Evolutionary conservation across 768 basidiomycete genomes (phyloP).

Genomic region (Agaricus subrufescens): DNA sequence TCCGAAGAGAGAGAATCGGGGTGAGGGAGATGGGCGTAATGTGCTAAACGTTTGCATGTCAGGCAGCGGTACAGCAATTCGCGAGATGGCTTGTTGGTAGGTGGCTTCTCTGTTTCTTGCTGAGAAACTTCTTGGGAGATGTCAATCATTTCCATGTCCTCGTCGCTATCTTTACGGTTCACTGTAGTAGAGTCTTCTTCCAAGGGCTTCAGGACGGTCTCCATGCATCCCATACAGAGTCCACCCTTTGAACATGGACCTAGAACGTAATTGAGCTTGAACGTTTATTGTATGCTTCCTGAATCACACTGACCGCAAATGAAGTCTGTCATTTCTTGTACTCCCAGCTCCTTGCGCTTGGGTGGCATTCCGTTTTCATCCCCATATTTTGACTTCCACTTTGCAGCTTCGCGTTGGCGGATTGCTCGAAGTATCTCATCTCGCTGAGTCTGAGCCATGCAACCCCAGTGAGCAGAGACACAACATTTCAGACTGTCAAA

Average conservation of each 20-base stretch:
- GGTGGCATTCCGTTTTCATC: slow-evolving; percentile 19
- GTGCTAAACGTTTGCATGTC: slow-evolving; percentile 77
- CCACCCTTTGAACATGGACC: slow-evolving; percentile 69
- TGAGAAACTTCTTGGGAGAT: slow-evolving; percentile 10
- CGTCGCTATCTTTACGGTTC: background rate
- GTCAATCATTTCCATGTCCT: slow-evolving; percentile 33
- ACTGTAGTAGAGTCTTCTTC: slow-evolving; percentile 3
- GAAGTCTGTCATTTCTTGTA: slow-evolving; percentile 70
- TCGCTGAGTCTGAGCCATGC: slow-evolving; percentile 58
- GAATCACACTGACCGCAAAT: slow-evolving; percentile 47
- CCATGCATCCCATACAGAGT: slow-evolving; percentile 72
- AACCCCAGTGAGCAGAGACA: slow-evolving; percentile 73
- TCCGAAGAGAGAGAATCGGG: slow-evolving; percentile 34
- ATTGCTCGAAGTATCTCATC: slow-evolving; percentile 72
- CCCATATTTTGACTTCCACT: slow-evolving; percentile 28
- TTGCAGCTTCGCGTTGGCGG: slow-evolving; percentile 42
- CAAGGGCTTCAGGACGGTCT: slow-evolving; percentile 42
- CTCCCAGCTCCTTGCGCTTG: slow-evolving; percentile 41
- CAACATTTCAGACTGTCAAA: slow-evolving; percentile 69
- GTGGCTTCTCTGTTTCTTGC: slow-evolving; percentile 6
- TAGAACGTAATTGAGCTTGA: slow-evolving; percentile 14
- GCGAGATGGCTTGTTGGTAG: slow-evolving; percentile 15
- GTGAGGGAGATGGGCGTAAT: slow-evolving; percentile 68
- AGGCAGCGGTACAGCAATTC: slow-evolving; percentile 78
- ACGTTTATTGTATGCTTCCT: background rate